Percentiles rank a stretch among this genome's conserved stretches.
These are phyloP conservation scores for Cordyceps fumosorosea DNA, from an alignment of 2,329 filamentous ascomycete species.

Conservation along the genomic window DNA sequence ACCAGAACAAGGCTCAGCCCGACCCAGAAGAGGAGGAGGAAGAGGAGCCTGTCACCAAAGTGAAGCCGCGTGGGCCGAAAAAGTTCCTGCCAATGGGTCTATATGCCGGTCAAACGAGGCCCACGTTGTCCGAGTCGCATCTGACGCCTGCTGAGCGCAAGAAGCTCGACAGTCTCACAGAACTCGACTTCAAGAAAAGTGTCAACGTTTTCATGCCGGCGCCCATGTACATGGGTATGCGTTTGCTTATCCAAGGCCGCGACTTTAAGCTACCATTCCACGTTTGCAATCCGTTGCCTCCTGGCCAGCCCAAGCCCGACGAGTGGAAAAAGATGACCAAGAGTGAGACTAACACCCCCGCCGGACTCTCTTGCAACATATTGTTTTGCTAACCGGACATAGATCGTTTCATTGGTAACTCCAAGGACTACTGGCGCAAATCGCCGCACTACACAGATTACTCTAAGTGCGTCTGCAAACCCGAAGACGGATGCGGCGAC, in stretches of 20 bases:
- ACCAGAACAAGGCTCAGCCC: slow-evolving; percentile 24
- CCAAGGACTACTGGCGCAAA: slow-evolving; percentile 73
- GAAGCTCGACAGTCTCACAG: slow-evolving; percentile 40
- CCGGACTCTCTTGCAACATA: not conserved
- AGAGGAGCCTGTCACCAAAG: slow-evolving; percentile 31
- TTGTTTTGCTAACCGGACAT: slow-evolving; percentile 23
- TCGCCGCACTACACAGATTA: slow-evolving; percentile 67
- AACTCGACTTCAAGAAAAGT: slow-evolving; percentile 38
- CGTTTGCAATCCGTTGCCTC: slow-evolving; percentile 78
- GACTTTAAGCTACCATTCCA: slow-evolving; percentile 89
- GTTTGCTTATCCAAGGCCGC: slow-evolving; percentile 62
- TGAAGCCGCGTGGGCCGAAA: slow-evolving; percentile 51
- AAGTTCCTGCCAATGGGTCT: slow-evolving; percentile 77
- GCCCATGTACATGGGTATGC: slow-evolving; percentile 72
- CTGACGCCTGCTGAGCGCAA: slow-evolving; percentile 47
- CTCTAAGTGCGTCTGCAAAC: slow-evolving; percentile 70
- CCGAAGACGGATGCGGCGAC: slow-evolving; percentile 77
- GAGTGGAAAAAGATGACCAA: slow-evolving; percentile 90
- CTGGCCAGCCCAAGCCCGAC: slow-evolving; percentile 82
- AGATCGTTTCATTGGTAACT: slow-evolving; percentile 90
- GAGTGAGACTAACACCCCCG: slow-evolving; percentile 50
- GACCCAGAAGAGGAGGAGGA: slow-evolving; percentile 23
- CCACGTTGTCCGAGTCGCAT: slow-evolving; percentile 40
- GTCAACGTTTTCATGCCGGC: slow-evolving; percentile 58
- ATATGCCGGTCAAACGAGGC: slow-evolving; percentile 72